Conservation (phyloP, 176 grass and related monocot genomes). For the Oryza australiensis region DNA sequence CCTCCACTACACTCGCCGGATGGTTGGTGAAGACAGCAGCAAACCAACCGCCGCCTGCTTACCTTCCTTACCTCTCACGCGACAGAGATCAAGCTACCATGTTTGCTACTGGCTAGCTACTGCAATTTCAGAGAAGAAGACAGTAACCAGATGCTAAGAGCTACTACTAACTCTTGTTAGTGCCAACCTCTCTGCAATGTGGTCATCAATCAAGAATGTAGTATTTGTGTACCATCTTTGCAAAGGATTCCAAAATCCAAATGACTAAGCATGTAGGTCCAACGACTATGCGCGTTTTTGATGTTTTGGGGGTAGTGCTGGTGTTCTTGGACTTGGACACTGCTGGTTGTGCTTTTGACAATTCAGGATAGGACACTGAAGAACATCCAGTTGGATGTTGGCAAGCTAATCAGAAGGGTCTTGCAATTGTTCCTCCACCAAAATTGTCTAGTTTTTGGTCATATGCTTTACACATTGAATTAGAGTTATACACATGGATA, state of each 20-base stretch:
- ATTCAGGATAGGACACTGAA: background rate
- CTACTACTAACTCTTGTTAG: background rate
- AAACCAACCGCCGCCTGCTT: slow-evolving; percentile 6
- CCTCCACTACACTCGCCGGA: background rate
- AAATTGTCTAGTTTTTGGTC: background rate
- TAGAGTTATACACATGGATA: too few relatives aligned
- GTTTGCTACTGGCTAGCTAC: background rate
- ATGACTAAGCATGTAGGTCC: background rate
- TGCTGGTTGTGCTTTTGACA: background rate
- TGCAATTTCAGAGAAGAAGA: background rate
- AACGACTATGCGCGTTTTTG: background rate
- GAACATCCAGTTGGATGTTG: background rate
- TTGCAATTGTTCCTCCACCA: background rate
- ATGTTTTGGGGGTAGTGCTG: background rate
- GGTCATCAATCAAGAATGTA: background rate
- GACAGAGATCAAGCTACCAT: background rate
- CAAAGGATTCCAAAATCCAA: background rate
- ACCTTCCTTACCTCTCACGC: slow-evolving; percentile 35
- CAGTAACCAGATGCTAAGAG: background rate
- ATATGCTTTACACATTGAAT: background rate
- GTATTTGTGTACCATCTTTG: background rate
- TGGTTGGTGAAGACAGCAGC: slow-evolving; percentile 36
- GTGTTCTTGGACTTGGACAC: background rate
- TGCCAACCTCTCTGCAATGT: background rate
- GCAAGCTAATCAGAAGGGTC: background rate